Conservation (phyloP, 2,329 filamentous ascomycete species). For the Sarocladium brachiariae region DNA sequence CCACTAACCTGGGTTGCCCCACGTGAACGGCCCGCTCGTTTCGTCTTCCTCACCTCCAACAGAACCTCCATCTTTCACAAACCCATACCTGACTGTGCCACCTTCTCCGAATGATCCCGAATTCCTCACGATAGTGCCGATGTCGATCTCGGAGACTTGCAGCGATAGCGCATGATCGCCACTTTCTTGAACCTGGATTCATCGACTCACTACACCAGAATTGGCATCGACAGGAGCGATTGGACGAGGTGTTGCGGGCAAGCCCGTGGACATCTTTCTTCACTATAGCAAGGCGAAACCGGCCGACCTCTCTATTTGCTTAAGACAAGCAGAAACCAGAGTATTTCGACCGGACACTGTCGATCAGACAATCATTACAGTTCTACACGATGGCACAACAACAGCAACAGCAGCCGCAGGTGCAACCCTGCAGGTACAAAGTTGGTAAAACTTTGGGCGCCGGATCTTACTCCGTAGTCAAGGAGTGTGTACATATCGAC, state of each 20-base stretch:
- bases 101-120: no score
- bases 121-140: no score
- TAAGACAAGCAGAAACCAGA: background rate
- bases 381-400: conserved; percentile 19
- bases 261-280: no score
- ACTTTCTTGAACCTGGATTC: background rate
- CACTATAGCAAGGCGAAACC: no score
- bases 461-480: conserved; percentile 96
- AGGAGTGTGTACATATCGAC: conserved; percentile 98
- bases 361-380: conserved; percentile 1
- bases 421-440: conserved; percentile 97
- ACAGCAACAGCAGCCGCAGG: conserved; percentile 45
- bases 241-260: background rate
- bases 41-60: background rate
- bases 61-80: background rate
- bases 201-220: background rate
- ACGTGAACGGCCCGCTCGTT: conserved; percentile 5
- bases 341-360: background rate
- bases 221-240: conserved; percentile 2
- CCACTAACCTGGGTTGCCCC: background rate
- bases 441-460: conserved; percentile 96
- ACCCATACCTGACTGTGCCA: no score
- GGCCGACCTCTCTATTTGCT: background rate
- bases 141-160: no score
- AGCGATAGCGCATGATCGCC: no score